A percentile compares a stretch with the other conserved stretches of the same genome.
Conservation (phyloP, 148 eudicot species). For the Vaccinium darrowii region DNA sequence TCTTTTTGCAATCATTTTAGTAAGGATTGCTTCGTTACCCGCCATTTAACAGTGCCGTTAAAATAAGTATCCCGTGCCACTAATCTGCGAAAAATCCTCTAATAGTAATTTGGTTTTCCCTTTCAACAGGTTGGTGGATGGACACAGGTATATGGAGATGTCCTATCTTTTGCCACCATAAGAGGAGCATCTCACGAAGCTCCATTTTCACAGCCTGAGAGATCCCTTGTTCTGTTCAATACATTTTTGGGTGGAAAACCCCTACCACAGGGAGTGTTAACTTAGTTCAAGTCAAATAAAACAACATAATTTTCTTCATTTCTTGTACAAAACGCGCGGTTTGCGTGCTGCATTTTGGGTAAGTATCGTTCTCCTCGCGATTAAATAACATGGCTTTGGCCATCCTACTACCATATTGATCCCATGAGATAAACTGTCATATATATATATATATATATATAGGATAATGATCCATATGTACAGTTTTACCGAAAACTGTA, state of each 20-base stretch:
- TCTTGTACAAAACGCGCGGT: too few species aligned
- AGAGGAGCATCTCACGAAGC: conserved; percentile 82
- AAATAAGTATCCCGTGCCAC: background rate
- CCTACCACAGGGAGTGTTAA: conserved; percentile 19
- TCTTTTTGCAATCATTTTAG: too few species aligned
- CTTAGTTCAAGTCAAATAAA: background rate
- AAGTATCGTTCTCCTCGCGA: too few species aligned
- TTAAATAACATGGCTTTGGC: too few species aligned
- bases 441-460: too few species aligned
- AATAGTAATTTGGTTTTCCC: background rate
- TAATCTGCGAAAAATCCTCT: background rate
- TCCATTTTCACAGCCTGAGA: conserved; percentile 67
- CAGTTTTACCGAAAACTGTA: too few species aligned
- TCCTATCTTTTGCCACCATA: conserved; percentile 61
- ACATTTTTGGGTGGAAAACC: conserved; percentile 54
- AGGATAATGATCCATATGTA: too few species aligned
- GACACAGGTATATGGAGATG: conserved; percentile 60
- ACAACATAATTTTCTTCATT: too few species aligned
- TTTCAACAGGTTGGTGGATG: conserved; percentile 67
- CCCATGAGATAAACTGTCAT: too few species aligned
- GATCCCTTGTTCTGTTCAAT: conserved; percentile 57
- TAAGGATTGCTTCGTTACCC: too few species aligned
- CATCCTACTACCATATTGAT: too few species aligned
- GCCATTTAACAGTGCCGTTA: background rate
- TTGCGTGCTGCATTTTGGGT: too few species aligned